Conservation (phyloP, 257 asterid species). For the Solanum tarapatanum region DNA sequence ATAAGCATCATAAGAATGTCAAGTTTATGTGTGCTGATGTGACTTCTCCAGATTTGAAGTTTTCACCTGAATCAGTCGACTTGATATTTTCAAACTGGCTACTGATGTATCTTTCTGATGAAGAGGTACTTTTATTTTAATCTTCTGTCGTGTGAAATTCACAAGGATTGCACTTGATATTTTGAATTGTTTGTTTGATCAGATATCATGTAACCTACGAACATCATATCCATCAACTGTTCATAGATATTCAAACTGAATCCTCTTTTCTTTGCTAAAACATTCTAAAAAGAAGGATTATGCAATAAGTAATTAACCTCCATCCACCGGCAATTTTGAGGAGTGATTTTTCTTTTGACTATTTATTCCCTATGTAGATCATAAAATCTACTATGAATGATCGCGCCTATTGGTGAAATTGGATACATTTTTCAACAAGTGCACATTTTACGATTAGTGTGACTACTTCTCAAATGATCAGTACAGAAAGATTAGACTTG, state of each 20-base stretch:
- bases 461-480: neutral
- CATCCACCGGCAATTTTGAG: neutral
- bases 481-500: too few species aligned
- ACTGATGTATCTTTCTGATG: constrained; percentile 91
- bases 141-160: neutral
- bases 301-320: neutral
- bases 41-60: constrained; percentile 63
- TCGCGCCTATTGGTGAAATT: neutral
- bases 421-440: neutral
- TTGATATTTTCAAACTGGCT: constrained; percentile 90
- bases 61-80: constrained; percentile 68
- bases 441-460: neutral
- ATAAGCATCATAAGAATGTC: constrained; percentile 55
- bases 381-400: neutral
- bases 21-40: constrained; percentile 91
- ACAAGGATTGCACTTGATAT: neutral
- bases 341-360: neutral
- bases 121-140: constrained; percentile 43
- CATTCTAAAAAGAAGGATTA: neutral
- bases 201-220: neutral
- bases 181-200: neutral
- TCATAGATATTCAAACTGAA: neutral
- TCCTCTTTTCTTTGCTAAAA: neutral
- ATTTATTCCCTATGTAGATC: neutral
- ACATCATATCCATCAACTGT: neutral